These are phyloP conservation scores for Flaveria linearis DNA, from an alignment of 129 eudicot genomes.

Conservation along the genomic window DNA sequence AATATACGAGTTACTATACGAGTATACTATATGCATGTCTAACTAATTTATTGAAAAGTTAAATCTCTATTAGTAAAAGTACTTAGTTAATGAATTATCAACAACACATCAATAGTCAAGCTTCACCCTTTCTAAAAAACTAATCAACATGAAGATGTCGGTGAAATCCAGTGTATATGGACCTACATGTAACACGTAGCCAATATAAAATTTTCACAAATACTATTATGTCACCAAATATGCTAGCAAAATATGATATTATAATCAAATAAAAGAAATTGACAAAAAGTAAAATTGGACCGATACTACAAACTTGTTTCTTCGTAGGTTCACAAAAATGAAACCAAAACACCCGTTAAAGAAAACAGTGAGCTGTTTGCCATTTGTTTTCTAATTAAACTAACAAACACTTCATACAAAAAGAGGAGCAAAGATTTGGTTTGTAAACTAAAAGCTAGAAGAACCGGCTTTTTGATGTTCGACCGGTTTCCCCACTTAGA, in stretches of 20 bases:
- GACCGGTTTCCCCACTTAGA: constrained; percentile 30
- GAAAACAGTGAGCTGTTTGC: constrained; percentile 34
- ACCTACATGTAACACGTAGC: constrained; percentile 11
- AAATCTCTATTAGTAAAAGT: too few species aligned
- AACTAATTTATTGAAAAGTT: neutral
- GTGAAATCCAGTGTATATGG: constrained; percentile 14
- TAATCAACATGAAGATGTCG: constrained; percentile 29
- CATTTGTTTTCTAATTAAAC: constrained; percentile 30
- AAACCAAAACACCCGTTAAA: constrained; percentile 19
- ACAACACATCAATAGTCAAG: neutral
- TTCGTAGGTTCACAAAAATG: constrained; percentile 30
- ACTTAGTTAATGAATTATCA: too few species aligned
- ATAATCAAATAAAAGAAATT: constrained; percentile 17
- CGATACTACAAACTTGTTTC: constrained; percentile 27
- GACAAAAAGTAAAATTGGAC: constrained; percentile 21
- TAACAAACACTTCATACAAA: constrained; percentile 19
- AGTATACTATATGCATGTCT: too few species aligned
- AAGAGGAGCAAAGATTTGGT: constrained; percentile 36
- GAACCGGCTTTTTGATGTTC: constrained; percentile 42
- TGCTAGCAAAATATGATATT: constrained; percentile 12
- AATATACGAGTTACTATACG: too few species aligned
- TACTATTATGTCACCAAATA: neutral
- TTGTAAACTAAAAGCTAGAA: constrained; percentile 39
- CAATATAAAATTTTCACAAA: neutral
- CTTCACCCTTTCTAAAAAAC: constrained; percentile 2